Conservation (phyloP, 805 yeast genomes). For the Barnettozyma wickerhamii region DNA sequence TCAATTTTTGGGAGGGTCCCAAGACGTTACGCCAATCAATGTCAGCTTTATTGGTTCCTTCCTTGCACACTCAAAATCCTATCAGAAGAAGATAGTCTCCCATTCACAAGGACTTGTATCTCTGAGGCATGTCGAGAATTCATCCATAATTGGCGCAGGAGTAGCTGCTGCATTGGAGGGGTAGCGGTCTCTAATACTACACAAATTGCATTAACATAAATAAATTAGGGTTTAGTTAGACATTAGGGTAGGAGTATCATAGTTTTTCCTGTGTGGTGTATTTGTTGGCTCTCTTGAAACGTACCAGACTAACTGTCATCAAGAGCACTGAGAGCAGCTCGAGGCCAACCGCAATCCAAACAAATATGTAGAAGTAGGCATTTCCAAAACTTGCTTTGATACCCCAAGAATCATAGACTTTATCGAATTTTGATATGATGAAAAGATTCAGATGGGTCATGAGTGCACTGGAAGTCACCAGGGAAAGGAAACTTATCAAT, state of each 20-base stretch:
- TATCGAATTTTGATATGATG: constrained; percentile 1
- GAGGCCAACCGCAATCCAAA: constrained; percentile 5
- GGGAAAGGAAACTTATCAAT: not conserved
- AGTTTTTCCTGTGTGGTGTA: too few relatives aligned
- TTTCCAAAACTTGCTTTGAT: constrained; percentile 6
- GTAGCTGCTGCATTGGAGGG: constrained; percentile 35
- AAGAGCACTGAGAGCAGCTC: not conserved
- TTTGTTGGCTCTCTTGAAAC: too few relatives aligned
- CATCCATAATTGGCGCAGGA: constrained; percentile 51
- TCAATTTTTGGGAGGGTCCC: not conserved
- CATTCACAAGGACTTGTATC: constrained; percentile 30
- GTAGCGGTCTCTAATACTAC: not conserved
- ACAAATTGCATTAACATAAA: not conserved
- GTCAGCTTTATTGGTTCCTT: constrained; percentile 53
- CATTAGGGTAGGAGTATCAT: too few relatives aligned
- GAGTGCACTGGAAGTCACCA: not conserved
- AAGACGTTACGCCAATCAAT: constrained; percentile 16
- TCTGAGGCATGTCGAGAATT: constrained; percentile 38
- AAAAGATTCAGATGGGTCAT: constrained; percentile 1
- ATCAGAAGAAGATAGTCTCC: constrained; percentile 26
- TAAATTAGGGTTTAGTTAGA: not conserved
- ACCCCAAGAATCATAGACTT: constrained; percentile 1
- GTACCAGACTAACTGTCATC: too few relatives aligned
- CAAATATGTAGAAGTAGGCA: constrained; percentile 4
- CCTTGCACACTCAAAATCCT: constrained; percentile 36